Evolutionary conservation across 768 basidiomycete species (phyloP).

Genomic region (Lepiota brunneoincarnata): DNA sequence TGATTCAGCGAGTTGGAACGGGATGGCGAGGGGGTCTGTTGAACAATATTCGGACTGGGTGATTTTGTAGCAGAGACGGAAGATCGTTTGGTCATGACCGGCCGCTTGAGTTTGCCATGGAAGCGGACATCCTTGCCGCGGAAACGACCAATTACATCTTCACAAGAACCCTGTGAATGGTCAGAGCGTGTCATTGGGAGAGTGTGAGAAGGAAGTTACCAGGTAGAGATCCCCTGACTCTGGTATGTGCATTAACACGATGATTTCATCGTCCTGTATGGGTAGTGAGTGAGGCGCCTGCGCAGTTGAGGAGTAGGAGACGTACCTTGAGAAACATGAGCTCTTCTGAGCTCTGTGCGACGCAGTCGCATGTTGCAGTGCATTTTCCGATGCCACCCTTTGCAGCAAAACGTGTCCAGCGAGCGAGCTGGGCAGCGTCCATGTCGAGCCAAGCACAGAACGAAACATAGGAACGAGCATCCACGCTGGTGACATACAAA

Average conservation of each 20-base stretch:
- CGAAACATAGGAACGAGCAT: too few species aligned
- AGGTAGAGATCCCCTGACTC: conserved; percentile 55
- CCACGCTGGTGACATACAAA: too few species aligned
- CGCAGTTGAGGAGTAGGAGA: conserved; percentile 8
- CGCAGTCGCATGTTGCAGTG: conserved; percentile 69
- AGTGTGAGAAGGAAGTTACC: conserved; percentile 31
- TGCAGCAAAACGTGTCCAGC: conserved; percentile 82
- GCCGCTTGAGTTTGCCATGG: conserved; percentile 73
- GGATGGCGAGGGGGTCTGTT: conserved; percentile 2
- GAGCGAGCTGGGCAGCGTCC: conserved; percentile 69
- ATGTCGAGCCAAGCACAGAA: conserved; percentile 28
- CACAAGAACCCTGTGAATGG: conserved; percentile 69
- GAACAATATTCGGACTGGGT: conserved; percentile 11
- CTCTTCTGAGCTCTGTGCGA: conserved; percentile 70
- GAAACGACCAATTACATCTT: conserved; percentile 83
- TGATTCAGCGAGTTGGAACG: not conserved
- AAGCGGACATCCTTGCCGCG: conserved; percentile 61
- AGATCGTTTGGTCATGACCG: conserved; percentile 71
- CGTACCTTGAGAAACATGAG: conserved; percentile 84
- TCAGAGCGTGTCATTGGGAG: not conserved
- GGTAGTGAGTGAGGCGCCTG: not conserved
- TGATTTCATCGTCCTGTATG: conserved; percentile 73
- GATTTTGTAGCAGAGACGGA: conserved; percentile 29
- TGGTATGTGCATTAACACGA: conserved; percentile 68
- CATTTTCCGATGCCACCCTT: conserved; percentile 87